Percentiles rank a stretch among this genome's conserved stretches.
These are phyloP conservation scores for Nakazawaea siamensis DNA, from an alignment of 805 yeast species.

Conservation along the genomic window DNA sequence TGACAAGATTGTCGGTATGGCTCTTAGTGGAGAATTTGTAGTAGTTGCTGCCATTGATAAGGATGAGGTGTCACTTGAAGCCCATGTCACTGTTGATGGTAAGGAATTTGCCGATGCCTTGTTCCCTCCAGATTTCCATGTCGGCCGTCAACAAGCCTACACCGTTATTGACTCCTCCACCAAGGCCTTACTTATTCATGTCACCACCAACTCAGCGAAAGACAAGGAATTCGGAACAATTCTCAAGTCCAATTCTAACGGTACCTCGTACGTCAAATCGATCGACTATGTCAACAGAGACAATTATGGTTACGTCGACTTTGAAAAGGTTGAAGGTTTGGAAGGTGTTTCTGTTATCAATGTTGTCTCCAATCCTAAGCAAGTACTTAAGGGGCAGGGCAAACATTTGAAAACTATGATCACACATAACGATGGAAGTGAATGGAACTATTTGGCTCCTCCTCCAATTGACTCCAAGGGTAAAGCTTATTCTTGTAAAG, in stretches of 20 bases:
- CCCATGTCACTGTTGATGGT: conserved; percentile 78
- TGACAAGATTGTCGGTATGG: conserved; percentile 62
- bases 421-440: conserved; percentile 86
- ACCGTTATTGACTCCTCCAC: conserved; percentile 72
- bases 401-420: conserved; percentile 66
- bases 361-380: conserved; percentile 48
- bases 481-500: conserved; percentile 42
- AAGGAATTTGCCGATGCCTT: conserved; percentile 63
- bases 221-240: conserved; percentile 67
- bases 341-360: conserved; percentile 83
- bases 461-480: conserved; percentile 61
- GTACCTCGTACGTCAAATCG: conserved; percentile 73
- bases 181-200: conserved; percentile 72
- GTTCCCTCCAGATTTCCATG: conserved; percentile 61
- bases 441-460: conserved; percentile 68
- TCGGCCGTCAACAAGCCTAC: conserved; percentile 59
- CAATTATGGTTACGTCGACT: conserved; percentile 71
- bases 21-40: conserved; percentile 60
- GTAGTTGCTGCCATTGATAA: conserved; percentile 59
- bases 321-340: conserved; percentile 70
- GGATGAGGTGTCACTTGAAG: conserved; percentile 42
- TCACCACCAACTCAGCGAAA: conserved; percentile 49
- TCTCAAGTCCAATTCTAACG: conserved; percentile 84
- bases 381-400: conserved; percentile 21
- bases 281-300: conserved; percentile 71